Evolutionary conservation across 441 rosid genomes (phyloP), one percentile per base, ranked within the genome.

Genomic region (Sinapis alba): DNA sequence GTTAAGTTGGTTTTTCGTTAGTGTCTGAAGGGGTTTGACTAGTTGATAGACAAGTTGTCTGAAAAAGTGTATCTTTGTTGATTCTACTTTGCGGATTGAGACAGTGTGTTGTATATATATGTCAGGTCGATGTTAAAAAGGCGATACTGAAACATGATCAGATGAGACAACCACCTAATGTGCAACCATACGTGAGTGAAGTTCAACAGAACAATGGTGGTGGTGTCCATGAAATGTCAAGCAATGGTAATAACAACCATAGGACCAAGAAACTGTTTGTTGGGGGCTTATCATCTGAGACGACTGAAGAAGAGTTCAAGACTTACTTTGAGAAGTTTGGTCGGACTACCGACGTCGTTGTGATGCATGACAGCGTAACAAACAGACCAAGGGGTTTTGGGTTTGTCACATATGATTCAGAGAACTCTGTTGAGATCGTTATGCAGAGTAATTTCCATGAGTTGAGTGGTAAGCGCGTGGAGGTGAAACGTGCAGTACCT

Each of bases 351-450:
- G 96, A 94, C 79, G 93, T 88, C 0, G 93, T 91, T 77, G 92
- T 94, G 70, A 91, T 94, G 91, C 87, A 86, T 23, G 97, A 90
- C 63, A 84, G 83, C 68, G 67, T 69, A 20, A 88, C 91, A 6
- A 86, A 86, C 75, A 84, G 86, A 53, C 96, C 94, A 13, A 86
- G 97, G 81, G 97, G 98, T 6, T 91, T 94, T 21, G 97, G 98
- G 26, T 91, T 91, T 79, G 91, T 91, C 32, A 91, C 97, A 4
- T 91, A 79, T 71, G 91, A 86, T 24, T 86, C 85, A 0, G 96
- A 89, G 78, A 88, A 94, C 53, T 86, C 96, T 10, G 96, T 85
- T 32, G 89, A 86, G 54, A 73, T 78, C 69, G 96, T 88, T 47
- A 78, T 90, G 93, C 79, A 80, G 77, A 86, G 82, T 54, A 78